Conservation (phyloP, 2,329 filamentous ascomycete genomes). For the Ophiostoma novo-ulmi region DNA sequence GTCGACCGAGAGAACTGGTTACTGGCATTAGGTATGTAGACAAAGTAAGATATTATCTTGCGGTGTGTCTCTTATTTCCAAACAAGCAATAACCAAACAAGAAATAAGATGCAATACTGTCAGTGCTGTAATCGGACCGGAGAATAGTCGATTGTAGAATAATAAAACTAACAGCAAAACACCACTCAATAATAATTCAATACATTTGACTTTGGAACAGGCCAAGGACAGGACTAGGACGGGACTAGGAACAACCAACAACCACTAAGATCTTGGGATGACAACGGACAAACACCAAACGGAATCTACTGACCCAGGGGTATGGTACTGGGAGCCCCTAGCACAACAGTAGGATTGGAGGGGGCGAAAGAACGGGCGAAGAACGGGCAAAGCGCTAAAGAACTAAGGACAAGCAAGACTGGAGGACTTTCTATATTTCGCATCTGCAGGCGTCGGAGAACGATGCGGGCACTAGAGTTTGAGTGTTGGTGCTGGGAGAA, state of each 20-base stretch:
- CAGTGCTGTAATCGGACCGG: not conserved
- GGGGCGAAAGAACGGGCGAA: constrained; percentile 2
- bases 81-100: not conserved
- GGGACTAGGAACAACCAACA: constrained; percentile 8
- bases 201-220: too few species aligned
- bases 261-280: constrained; percentile 10
- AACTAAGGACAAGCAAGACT: not conserved
- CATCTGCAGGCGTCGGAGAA: not conserved
- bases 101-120: not conserved
- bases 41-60: constrained; percentile 3
- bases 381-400: not conserved
- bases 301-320: constrained; percentile 12
- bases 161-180: not conserved
- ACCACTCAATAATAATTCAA: not conserved
- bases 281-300: constrained; percentile 3
- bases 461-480: constrained; percentile 2
- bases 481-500: not conserved
- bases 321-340: constrained; percentile 6
- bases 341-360: constrained; percentile 11
- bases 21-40: not conserved
- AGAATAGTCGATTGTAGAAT: constrained; percentile 2
- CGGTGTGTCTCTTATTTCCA: not conserved
- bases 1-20: not conserved
- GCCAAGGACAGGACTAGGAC: not conserved
- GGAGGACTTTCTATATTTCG: not conserved